A percentile compares a stretch with the other conserved stretches of the same genome.
Evolutionary conservation across 169 alveolate species (phyloP).

Genomic region (Eimeria mitis): DNA sequence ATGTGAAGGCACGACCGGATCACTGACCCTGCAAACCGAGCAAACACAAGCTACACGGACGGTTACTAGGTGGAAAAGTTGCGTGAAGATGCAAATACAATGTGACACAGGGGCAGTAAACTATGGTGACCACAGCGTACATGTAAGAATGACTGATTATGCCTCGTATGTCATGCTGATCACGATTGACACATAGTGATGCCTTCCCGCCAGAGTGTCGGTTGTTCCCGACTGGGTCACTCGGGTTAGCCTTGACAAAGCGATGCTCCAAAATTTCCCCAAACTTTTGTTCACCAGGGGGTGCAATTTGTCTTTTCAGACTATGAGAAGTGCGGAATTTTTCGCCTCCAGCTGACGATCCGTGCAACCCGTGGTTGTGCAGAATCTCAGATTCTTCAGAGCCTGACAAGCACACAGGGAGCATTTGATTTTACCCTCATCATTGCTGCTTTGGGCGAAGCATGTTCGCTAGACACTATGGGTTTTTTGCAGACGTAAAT

Average conservation of each 20-base stretch:
- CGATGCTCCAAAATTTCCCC: slow-evolving; percentile 44
- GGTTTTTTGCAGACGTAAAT: background rate
- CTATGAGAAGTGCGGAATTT: background rate
- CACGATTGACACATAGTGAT: background rate
- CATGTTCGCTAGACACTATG: background rate
- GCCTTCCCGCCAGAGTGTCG: background rate
- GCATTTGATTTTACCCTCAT: background rate
- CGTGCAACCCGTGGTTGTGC: background rate
- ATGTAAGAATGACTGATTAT: slow-evolving; percentile 43
- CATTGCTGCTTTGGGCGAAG: background rate
- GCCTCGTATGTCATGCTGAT: slow-evolving; percentile 47
- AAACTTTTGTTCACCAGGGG: slow-evolving; percentile 13
- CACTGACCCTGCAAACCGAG: slow-evolving; percentile 4
- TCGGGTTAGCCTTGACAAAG: background rate
- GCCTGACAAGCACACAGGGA: background rate
- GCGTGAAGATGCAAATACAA: background rate
- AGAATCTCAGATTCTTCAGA: slow-evolving; percentile 12
- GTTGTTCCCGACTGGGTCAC: background rate
- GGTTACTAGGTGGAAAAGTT: background rate
- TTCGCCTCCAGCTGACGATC: background rate
- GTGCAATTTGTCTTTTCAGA: slow-evolving; percentile 34
- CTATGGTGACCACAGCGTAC: background rate
- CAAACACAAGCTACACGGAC: background rate
- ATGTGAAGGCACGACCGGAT: background rate
- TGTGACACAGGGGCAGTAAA: background rate